Base-by-base conservation (phyloP, 495 filamentous ascomycete genomes). In the Penicillium cinerascens region DNA sequence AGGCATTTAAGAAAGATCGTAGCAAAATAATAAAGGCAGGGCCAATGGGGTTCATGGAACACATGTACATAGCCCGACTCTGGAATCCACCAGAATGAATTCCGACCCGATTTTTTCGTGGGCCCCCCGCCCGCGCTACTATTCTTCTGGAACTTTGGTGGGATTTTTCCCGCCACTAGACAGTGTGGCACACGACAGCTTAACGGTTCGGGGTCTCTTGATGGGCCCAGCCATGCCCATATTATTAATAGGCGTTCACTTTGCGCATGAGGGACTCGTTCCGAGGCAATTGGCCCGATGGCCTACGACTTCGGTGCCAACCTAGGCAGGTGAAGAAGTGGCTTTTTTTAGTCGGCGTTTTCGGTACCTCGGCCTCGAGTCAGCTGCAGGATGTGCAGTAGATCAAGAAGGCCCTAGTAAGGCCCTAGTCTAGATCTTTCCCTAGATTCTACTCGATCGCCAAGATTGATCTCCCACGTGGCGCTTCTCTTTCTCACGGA, bases 151-250 rank as follows among this genome's bases (percentile, higher is more conserved):
- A 33, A 33, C 29, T 11, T 13, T 1, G 10, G 29, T 33, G 29
- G 29, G 13, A 33, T 13, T 13, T 33, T 33, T 13, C 29, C 29
- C 26, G 26, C 26, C 29, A 39, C 37, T 39, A 39, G 42, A 44
- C 25, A 13, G 2, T 33, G 2, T 33, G 29, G 29, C 56, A 59
- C 52, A 51, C 56, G 56, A 55, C 48, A 55, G 47, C 39, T 49
- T 44, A 55, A 59, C 56, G 52, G 51, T 21, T 50, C 20, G 17
- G 22, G 38, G 25, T 11, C 21, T 48, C 38, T 11, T 22, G 20
- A 43, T 47, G 39, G 39, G 54, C 36, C 54, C 42, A 26, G 54
- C 29, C 47, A 23, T 47, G 54, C 21, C 47, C 42, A 47, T 51
- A 47, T 56, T 56, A 56, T 27, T 56, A 56, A 56, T 56, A 10